A percentile compares a stretch with the other conserved stretches of the same genome.
phyloP scores from a whole-genome alignment of 345 rosid species.

The Pelargonium nanum region DNA sequence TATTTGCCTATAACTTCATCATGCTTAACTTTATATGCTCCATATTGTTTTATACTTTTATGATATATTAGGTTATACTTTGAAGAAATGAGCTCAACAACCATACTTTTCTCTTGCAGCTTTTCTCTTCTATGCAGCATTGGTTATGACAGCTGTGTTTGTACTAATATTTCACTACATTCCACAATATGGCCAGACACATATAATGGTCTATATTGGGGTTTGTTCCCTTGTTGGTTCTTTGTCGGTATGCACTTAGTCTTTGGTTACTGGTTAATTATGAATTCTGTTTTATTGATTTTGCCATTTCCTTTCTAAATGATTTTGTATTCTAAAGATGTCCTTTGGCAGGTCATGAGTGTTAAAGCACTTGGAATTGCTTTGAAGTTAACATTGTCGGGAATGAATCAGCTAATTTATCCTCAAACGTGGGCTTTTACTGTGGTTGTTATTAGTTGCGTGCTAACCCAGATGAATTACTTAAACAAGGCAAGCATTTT shows the following conservation, averaged over 20 bases:
- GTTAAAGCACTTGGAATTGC: constrained; percentile 80
- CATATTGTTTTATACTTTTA: constrained; percentile 1
- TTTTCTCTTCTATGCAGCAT: constrained; percentile 74
- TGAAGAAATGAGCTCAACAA: background rate
- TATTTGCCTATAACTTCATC: background rate
- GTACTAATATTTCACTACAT: constrained; percentile 53
- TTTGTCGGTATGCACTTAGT: constrained; percentile 55
- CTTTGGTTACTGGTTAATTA: background rate
- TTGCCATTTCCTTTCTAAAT: background rate
- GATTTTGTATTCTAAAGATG: background rate
- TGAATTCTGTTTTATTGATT: background rate
- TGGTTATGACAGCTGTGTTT: constrained; percentile 59
- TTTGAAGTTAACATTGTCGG: constrained; percentile 59
- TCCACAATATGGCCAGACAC: constrained; percentile 91
- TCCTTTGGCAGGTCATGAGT: constrained; percentile 51
- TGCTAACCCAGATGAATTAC: constrained; percentile 67
- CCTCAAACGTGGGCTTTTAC: constrained; percentile 65
- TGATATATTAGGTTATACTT: background rate
- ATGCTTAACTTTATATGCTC: background rate
- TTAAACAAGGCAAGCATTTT: constrained; percentile 43
- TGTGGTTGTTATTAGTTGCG: constrained; percentile 47
- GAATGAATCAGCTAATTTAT: constrained; percentile 58
- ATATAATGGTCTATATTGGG: constrained; percentile 88
- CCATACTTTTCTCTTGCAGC: constrained; percentile 41
- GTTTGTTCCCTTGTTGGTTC: constrained; percentile 96